Evolutionary conservation across 1,284 basidiomycete species (phyloP), one percentile per base, ranked within the genome.

Genomic region (Puccinia novopanici): DNA sequence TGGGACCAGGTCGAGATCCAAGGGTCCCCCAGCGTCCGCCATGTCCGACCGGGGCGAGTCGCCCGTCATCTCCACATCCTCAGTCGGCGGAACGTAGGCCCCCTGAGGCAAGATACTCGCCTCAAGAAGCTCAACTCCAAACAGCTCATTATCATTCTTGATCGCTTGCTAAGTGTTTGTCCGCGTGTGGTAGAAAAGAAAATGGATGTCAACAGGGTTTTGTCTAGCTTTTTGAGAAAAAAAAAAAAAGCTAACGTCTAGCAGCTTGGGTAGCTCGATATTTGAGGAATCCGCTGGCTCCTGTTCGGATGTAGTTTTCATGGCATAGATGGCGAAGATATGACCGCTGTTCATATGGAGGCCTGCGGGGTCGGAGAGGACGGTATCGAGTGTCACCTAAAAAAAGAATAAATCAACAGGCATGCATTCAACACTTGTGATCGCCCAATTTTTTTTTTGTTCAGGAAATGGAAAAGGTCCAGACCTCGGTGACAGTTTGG

Each of bases 31-130:
- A 2, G 61, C 50, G 22, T 81, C 79, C 2, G 79, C 79, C 22
- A 81, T 72, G 65, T 81, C 79, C 24, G 79, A 81, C 10, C 79
- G 34, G 17, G 79, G 79, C 8, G 79, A 81, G 52, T 81, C 72
- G 9, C 57, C 37, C 22, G 48, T 27, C 79, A 81, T 81, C n/a
- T 54, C 61, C 19, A 48, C 72, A 67, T 74, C 72, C 74, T 59
- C 68, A 1, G 17, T 71, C 30, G 45, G n/a, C n/a, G 42, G n/a
- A 27, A 17, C n/a, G 30, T 54, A 55, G 8, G 10, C 42, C 2
- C 15, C 17, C 68, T 61, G 61, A n/a, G 30, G 34, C 13, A 68
- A 55, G 8, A 13, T 68, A 17, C 24, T 24, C 15, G 79, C 57
- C 22, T 65, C 71, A 17, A 74, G n/a, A 50, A 75, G 4, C 37